Base-by-base conservation (phyloP, 345 rosid genomes). In the Psidium friedrichsthalianum region DNA sequence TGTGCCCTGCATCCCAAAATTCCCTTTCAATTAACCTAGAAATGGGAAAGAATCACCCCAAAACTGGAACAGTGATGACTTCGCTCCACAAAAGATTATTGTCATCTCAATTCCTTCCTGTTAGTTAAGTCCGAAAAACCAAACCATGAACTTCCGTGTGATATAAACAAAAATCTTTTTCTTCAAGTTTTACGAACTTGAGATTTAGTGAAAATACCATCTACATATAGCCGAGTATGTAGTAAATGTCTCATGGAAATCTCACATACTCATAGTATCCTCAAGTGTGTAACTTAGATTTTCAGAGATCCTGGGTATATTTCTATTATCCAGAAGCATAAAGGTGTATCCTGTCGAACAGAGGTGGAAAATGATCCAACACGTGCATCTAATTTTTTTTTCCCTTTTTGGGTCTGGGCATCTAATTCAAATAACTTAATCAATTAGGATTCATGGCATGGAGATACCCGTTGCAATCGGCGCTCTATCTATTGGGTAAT, bases 401-500 rank as follows among this genome's bases (percentile, higher is more conserved):
- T n/a, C n/a, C n/a, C n/a, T n/a, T n/a, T n/a, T n/a, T n/a, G n/a
- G n/a, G n/a, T n/a, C n/a, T 61, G 10, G 74, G 20, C 69, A 59
- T 59, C 36, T 59, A 3, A 59, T n/a, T 59, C n/a, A 59, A 61
- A 61, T 27, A 40, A 61, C 74, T 59, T 16, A 59, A 61, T 61
- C 74, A 61, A 61, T 27, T 27, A 61, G 74, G 40, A 61, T 14
- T 27, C 74, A 61, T 27, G 20, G 40, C 40, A 61, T 61, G 74
- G 40, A 61, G 74, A 14, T 90, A 94, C 98, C 90, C 94, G 92
- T 59, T 92, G 85, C 89, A 97, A 83, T 42, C 92, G 92, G 16
- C 82, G 84, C 88, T 94, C 99, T 82, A 97, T 94, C 86, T 94
- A 96, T 85, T 91, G 89, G 57, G 99, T 94, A 20, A 95, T 89